Evolutionary conservation across 495 filamentous ascomycete species (phyloP).

Genomic region (Neurospora hispaniola): DNA sequence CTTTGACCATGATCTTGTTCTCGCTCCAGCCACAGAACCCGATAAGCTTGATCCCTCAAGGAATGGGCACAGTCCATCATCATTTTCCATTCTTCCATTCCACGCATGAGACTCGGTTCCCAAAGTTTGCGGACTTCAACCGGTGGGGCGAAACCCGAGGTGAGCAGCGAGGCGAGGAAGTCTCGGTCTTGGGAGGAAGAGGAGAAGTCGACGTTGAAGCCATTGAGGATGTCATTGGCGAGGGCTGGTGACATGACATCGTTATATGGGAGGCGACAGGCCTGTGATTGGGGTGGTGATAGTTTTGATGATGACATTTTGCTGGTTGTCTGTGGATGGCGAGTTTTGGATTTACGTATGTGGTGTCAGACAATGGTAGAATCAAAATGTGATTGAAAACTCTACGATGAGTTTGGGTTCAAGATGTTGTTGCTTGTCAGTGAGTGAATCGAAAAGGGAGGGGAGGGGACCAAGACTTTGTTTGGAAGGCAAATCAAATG

Average conservation of each 20-base stretch:
- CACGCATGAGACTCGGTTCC: conserved; percentile 16
- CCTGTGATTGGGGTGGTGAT: background rate
- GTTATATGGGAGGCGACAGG: background rate
- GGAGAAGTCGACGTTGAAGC: conserved; percentile 22
- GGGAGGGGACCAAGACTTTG: background rate
- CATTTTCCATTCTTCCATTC: conserved; percentile 26
- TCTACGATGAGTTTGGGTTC: background rate
- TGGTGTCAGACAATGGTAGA: background rate
- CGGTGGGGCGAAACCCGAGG: conserved; percentile 9
- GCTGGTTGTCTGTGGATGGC: background rate
- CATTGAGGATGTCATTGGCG: conserved; percentile 9
- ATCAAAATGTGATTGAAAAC: background rate
- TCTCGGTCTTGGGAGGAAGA: conserved; percentile 12
- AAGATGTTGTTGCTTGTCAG: background rate
- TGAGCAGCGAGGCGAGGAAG: conserved; percentile 17
- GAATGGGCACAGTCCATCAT: conserved; percentile 19
- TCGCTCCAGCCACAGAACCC: background rate
- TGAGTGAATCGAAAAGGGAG: background rate
- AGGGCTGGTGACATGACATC: background rate
- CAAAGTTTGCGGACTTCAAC: conserved; percentile 18
- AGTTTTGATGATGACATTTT: background rate
- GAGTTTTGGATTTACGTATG: background rate
- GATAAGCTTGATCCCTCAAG: conserved; percentile 7
- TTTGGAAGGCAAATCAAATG: background rate
- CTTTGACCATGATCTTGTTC: no score